Evolutionary conservation across 1,284 basidiomycete species (phyloP).

Genomic region (Chalciporus sp.): DNA sequence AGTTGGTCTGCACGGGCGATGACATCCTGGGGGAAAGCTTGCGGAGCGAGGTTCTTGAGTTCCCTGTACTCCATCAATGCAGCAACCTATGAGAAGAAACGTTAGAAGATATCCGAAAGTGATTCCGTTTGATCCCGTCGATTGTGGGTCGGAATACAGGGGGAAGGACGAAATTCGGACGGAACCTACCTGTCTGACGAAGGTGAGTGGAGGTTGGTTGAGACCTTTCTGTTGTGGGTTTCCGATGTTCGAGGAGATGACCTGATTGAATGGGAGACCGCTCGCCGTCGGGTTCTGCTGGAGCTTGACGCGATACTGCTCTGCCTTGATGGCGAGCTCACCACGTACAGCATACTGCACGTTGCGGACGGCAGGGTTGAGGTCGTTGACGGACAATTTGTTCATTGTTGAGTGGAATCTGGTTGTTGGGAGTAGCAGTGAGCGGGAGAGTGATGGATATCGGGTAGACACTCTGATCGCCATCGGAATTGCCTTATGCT

Average conservation of each 20-base stretch:
- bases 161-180: neutral
- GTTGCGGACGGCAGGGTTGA: constrained; percentile 86
- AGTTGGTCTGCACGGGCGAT: constrained; percentile 87
- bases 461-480: constrained; percentile 1
- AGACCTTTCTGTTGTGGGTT: constrained; percentile 97
- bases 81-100: constrained; percentile 61
- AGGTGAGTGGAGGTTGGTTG: constrained; percentile 93
- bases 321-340: constrained; percentile 93
- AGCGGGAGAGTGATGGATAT: constrained; percentile 5
- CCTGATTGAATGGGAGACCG: constrained; percentile 81
- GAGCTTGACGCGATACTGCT: constrained; percentile 76
- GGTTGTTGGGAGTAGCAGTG: constrained; percentile 1
- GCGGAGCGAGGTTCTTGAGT: constrained; percentile 75
- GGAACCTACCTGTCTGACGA: constrained; percentile 79
- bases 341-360: constrained; percentile 98
- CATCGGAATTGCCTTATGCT: constrained; percentile 16
- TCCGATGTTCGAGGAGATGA: constrained; percentile 97
- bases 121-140: neutral
- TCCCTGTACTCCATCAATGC: constrained; percentile 93
- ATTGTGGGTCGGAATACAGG: neutral
- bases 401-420: constrained; percentile 45
- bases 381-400: constrained; percentile 57
- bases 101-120: neutral
- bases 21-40: constrained; percentile 86
- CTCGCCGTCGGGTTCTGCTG: constrained; percentile 48